Evolutionary conservation across 2,329 filamentous ascomycete species (phyloP), one percentile per base, ranked within the genome.

Genomic region (Thielaviopsis populi): DNA sequence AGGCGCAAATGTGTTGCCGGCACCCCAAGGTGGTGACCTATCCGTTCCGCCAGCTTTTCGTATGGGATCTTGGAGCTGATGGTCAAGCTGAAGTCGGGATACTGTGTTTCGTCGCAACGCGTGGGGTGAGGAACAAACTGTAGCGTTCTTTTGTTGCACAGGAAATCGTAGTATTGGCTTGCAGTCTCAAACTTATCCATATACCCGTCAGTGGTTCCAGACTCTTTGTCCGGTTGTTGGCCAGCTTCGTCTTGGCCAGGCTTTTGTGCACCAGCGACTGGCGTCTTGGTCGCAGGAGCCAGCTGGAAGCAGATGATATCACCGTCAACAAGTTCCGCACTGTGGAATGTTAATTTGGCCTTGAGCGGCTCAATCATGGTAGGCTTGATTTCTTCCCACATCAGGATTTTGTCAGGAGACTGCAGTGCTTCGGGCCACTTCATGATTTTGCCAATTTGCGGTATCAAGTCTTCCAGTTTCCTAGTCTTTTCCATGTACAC

Each of bases 351-450:
- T 71, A 90, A 85, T 76, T 96, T 97, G 0, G 86, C 82, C 75
- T 96, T 97, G 78, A 99, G 87, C 6, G 83, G 81, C 72, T 99
- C 95, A 68, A 99, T 96, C 91, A 97, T 97, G 66, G 85, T 89
- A 61, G 91, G 91, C 75, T 97, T 99, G 75, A 99, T 97, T 77
- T 99, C 94, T 76, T 99, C 94, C 76, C 86, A 97, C 24, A 99
- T 81, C n/a, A 79, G 72, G 43, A 84, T 72, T 70, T 80, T 82
- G 66, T 86, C 83, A 5, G 82, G 80, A 0, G 76, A 82, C 2
- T 83, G 78, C 3, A 87, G 82, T 67, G 87, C 90, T 1, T 87
- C 81, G 27, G 87, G 82, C 92, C 94, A 97, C 13, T 83, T 82
- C 89, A 97, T 94, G 71, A 86, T 83, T 69, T 87, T 84, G 65